phyloP scores from a whole-genome alignment of 306 rosid genomes.

The Echinosophora koreensis region DNA sequence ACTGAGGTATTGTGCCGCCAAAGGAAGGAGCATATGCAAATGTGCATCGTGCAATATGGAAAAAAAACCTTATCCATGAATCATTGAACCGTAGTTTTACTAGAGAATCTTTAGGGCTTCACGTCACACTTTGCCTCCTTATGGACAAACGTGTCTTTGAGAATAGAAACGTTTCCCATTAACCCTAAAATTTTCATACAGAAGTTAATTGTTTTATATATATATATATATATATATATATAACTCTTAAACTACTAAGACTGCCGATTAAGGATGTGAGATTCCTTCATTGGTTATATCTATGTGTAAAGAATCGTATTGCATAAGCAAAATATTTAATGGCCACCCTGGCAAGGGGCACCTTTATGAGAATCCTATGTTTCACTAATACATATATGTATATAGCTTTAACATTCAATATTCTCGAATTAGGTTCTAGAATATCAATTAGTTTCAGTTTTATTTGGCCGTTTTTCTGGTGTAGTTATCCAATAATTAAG shows the following conservation, averaged over 20 bases:
- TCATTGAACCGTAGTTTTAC: conserved; percentile 13
- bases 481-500: conserved; percentile 31
- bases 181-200: conserved; percentile 32
- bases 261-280: conserved; percentile 24
- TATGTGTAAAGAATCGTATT: conserved; percentile 34
- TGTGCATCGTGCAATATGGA: conserved; percentile 19
- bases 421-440: conserved; percentile 29
- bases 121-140: conserved; percentile 74
- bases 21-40: conserved; percentile 29
- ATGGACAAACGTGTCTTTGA: conserved; percentile 69
- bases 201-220: not conserved
- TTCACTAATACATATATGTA: not conserved
- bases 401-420: not conserved
- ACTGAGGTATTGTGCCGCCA: conserved; percentile 53
- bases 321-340: conserved; percentile 35
- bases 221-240: not conserved
- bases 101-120: conserved; percentile 63
- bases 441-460: conserved; percentile 33
- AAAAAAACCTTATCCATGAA: conserved; percentile 54
- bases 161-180: conserved; percentile 54
- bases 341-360: conserved; percentile 52
- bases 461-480: conserved; percentile 20
- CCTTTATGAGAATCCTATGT: conserved; percentile 52
- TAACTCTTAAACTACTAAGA: conserved; percentile 37
- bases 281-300: not conserved